These are phyloP conservation scores for Umbelopsis sp. DNA, from an alignment of 371 early-diverging fungal species.

Conservation along the genomic window DNA sequence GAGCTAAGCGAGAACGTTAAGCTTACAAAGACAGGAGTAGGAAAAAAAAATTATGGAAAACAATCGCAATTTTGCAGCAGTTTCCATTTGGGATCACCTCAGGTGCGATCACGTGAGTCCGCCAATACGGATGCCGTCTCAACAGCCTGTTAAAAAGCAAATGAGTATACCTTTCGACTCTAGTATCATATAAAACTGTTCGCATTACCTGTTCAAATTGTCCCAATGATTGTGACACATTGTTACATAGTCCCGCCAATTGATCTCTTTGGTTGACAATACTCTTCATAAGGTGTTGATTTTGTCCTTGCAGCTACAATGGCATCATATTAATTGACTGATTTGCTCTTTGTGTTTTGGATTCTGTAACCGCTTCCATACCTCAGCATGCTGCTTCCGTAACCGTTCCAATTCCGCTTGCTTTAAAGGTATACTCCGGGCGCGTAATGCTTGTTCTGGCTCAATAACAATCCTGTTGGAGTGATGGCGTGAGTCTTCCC, in stretches of 20 bases:
- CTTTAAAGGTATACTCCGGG: background rate
- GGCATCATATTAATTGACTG: background rate
- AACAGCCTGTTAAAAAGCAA: background rate
- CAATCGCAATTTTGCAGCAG: background rate
- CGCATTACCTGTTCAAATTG: slow-evolving; percentile 8
- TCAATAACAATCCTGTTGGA: background rate
- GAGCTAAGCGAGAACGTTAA: background rate
- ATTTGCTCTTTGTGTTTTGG: too few species aligned
- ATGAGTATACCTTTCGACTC: too few species aligned
- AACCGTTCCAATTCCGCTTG: background rate
- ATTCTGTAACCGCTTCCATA: background rate
- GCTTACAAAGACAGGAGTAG: background rate
- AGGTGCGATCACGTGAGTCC: background rate
- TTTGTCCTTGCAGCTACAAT: slow-evolving; percentile 4
- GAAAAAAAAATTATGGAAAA: background rate
- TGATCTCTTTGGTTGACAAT: slow-evolving; percentile 11
- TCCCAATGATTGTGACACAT: background rate
- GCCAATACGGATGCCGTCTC: background rate
- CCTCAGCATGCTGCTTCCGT: slow-evolving; percentile 6
- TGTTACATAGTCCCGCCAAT: background rate
- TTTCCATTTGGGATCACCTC: background rate
- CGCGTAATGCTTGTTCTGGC: slow-evolving; percentile 3
- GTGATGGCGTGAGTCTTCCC: too few species aligned
- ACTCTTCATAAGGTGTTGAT: background rate
- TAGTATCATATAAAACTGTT: too few species aligned